Conservation (phyloP, 2,329 filamentous ascomycete genomes). For the Fusarium nygamai region DNA sequence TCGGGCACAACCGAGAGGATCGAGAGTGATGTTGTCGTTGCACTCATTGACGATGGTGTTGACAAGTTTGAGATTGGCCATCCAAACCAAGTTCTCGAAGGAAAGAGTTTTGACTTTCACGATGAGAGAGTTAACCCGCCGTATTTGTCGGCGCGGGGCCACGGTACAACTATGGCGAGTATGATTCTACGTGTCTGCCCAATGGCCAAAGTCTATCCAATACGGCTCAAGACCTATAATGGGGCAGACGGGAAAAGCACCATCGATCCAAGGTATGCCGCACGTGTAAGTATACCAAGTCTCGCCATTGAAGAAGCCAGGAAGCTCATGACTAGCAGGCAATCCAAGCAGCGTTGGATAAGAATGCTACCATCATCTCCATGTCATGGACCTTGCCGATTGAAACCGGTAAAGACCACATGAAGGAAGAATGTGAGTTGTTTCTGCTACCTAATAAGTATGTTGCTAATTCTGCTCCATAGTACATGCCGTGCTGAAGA, state of each 20-base stretch:
- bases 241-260: neutral
- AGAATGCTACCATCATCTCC: too few species aligned
- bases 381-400: too few species aligned
- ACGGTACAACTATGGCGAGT: neutral
- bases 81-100: neutral
- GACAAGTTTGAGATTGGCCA: neutral
- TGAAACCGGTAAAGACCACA: too few species aligned
- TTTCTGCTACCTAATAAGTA: accelerated
- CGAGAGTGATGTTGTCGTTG: neutral
- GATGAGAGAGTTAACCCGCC: neutral
- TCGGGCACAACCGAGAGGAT: neutral
- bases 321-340: too few species aligned
- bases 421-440: too few species aligned
- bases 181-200: constrained; percentile 2
- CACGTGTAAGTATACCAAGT: neutral
- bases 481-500: too few species aligned
- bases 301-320: too few species aligned
- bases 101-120: neutral
- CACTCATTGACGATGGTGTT: neutral
- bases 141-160: neutral
- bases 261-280: neutral
- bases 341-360: too few species aligned
- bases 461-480: too few species aligned
- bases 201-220: neutral
- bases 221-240: neutral